Conservation (phyloP, 306 rosid genomes). For the Prunus campanulata region DNA sequence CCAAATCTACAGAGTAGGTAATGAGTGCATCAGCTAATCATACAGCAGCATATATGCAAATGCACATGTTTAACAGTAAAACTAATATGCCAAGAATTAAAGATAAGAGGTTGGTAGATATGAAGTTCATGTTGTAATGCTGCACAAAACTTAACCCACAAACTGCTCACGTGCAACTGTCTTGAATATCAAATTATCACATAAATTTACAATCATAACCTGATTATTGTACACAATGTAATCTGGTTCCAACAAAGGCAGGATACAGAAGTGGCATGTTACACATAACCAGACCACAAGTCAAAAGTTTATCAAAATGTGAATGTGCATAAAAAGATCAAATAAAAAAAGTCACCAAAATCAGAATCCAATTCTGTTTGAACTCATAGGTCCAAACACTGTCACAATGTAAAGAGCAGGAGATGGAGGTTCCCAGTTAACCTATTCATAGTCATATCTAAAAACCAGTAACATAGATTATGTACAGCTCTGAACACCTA, state of each 20-base stretch:
- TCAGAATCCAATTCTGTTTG: background rate
- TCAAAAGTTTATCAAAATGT: background rate
- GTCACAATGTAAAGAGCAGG: background rate
- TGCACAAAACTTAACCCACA: background rate
- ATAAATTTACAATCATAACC: background rate
- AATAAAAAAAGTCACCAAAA: background rate
- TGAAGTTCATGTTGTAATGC: background rate
- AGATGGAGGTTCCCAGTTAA: background rate
- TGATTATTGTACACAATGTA: background rate
- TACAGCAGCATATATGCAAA: background rate
- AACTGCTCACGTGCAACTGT: background rate
- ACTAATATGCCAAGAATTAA: background rate
- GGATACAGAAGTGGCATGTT: background rate
- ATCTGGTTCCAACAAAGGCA: background rate
- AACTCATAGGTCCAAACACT: background rate
- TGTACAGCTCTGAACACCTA: background rate
- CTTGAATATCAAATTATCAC: background rate
- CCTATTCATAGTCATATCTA: background rate
- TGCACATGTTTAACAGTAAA: background rate
- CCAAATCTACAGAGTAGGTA: slow-evolving; percentile 66
- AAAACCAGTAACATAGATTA: background rate
- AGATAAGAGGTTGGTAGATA: slow-evolving; percentile 18
- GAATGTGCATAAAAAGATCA: background rate
- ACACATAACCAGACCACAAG: background rate
- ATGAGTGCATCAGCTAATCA: slow-evolving; percentile 22